Conservation (phyloP, 805 yeast genomes). For the Suhomyces kilbournensis region DNA sequence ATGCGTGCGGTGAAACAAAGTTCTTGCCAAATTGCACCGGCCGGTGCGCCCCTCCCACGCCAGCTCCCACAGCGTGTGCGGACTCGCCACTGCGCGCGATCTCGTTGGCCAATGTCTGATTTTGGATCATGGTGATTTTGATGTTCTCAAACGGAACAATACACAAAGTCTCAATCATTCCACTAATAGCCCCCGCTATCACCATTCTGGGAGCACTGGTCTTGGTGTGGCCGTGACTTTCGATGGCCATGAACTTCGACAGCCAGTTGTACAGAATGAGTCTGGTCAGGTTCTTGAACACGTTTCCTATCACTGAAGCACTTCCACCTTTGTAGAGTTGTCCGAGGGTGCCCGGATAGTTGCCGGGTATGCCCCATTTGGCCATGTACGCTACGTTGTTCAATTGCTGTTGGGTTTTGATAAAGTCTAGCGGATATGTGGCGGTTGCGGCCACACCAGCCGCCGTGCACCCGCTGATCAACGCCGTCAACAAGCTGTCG, state of each 20-base stretch:
- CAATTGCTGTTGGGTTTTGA: constrained; percentile 64
- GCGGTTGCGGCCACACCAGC: constrained; percentile 60
- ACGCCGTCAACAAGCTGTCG: constrained; percentile 51
- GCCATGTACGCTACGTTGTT: constrained; percentile 40
- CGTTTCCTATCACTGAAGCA: constrained; percentile 71
- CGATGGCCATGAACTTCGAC: constrained; percentile 61
- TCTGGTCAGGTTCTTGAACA: constrained; percentile 70
- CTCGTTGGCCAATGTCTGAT: constrained; percentile 40
- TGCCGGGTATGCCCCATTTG: constrained; percentile 34
- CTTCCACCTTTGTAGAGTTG: constrained; percentile 60
- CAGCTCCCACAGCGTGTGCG: constrained; percentile 13
- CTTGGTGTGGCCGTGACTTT: constrained; percentile 42
- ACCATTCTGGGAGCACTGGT: constrained; percentile 77
- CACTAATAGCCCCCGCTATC: constrained; percentile 82
- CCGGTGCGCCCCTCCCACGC: constrained; percentile 10
- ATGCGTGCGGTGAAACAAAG: constrained; percentile 43
- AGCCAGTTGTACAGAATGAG: constrained; percentile 73
- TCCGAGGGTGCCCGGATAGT: constrained; percentile 28
- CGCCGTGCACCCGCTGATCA: constrained; percentile 59
- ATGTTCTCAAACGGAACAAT: constrained; percentile 90
- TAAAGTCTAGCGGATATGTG: constrained; percentile 69
- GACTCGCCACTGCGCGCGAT: constrained; percentile 28
- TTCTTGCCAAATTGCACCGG: constrained; percentile 26
- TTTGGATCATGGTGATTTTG: constrained; percentile 77
- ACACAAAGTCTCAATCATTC: constrained; percentile 74